Conservation (phyloP, 352 stramenopile genomes). For the Poterioochromonas sp. region DNA sequence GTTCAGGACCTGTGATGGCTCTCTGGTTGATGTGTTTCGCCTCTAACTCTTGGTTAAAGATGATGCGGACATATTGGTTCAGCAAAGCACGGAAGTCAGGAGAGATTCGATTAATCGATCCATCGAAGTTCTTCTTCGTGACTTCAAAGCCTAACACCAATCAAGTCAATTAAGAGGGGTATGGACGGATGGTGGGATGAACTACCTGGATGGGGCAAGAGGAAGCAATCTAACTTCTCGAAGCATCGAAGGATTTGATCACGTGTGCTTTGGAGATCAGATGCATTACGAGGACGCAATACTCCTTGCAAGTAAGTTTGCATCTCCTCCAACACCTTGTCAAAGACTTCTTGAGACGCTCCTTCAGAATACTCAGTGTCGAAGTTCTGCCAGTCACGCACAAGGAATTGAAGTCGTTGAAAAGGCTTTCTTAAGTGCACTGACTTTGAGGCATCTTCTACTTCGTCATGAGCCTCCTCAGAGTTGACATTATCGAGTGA, state of each 20-base stretch:
- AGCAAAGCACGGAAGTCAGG: slow-evolving; percentile 82
- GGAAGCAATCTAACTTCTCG: slow-evolving; percentile 82
- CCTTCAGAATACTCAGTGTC: slow-evolving; percentile 77
- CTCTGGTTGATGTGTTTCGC: slow-evolving; percentile 88
- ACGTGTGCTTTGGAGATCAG: slow-evolving; percentile 63
- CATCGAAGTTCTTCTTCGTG: slow-evolving; percentile 91
- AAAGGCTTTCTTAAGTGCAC: slow-evolving; percentile 87
- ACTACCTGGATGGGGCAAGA: slow-evolving; percentile 85
- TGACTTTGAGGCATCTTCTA: too few species aligned
- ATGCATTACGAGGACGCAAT: slow-evolving; percentile 76
- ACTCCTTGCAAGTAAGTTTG: slow-evolving; percentile 82
- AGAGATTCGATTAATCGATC: slow-evolving; percentile 84
- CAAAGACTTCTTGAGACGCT: slow-evolving; percentile 42
- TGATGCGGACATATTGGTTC: slow-evolving; percentile 81
- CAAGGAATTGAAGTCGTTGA: slow-evolving; percentile 94
- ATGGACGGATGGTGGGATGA: neutral
- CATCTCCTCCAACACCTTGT: slow-evolving; percentile 55
- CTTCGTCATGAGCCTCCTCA: too few species aligned
- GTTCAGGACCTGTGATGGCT: slow-evolving; percentile 78
- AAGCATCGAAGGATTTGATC: slow-evolving; percentile 67
- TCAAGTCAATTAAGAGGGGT: neutral
- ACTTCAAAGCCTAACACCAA: slow-evolving; percentile 62
- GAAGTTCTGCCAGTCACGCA: slow-evolving; percentile 97
- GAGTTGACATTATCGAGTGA: neutral
- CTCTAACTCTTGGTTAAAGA: slow-evolving; percentile 77